These are phyloP conservation scores for Solanum arcanum DNA, from an alignment of 257 asterid genomes.

Conservation along the genomic window DNA sequence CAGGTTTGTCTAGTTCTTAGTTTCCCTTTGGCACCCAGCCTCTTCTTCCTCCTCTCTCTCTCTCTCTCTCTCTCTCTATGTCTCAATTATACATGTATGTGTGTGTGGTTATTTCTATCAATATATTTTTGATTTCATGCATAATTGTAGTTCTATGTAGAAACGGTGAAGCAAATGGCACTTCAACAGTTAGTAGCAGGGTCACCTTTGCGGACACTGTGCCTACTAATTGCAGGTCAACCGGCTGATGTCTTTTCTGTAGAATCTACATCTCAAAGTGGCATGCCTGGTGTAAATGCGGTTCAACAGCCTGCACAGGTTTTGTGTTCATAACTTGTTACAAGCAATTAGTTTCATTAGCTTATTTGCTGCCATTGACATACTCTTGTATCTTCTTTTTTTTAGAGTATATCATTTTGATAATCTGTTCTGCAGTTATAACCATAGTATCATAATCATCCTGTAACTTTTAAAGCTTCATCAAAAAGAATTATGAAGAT, in stretches of 20 bases:
- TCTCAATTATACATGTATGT: not conserved
- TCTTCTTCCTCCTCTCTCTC: not conserved
- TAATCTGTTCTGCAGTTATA: not conserved
- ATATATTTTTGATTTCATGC: not conserved
- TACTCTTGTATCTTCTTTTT: not conserved
- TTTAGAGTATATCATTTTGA: not conserved
- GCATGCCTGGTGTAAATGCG: conserved; percentile 33
- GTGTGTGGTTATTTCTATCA: not conserved
- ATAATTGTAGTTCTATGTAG: conserved; percentile 66
- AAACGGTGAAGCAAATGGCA: conserved; percentile 92
- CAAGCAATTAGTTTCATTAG: not conserved
- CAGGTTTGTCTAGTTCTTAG: conserved; percentile 30
- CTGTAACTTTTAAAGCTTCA: not conserved
- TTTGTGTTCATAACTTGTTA: not conserved
- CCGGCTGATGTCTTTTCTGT: conserved; percentile 84
- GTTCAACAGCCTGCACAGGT: conserved; percentile 74
- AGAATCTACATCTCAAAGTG: conserved; percentile 29
- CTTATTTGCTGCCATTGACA: not conserved
- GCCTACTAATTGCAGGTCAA: conserved; percentile 87
- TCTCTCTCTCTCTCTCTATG: not conserved
- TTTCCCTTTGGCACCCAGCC: not conserved
- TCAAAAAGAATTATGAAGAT: not conserved
- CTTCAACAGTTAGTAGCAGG: conserved; percentile 78
- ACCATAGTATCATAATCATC: not conserved
- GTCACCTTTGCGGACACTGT: conserved; percentile 90